Conservation (phyloP, 345 rosid genomes). For the Fremontodendron californicum region DNA sequence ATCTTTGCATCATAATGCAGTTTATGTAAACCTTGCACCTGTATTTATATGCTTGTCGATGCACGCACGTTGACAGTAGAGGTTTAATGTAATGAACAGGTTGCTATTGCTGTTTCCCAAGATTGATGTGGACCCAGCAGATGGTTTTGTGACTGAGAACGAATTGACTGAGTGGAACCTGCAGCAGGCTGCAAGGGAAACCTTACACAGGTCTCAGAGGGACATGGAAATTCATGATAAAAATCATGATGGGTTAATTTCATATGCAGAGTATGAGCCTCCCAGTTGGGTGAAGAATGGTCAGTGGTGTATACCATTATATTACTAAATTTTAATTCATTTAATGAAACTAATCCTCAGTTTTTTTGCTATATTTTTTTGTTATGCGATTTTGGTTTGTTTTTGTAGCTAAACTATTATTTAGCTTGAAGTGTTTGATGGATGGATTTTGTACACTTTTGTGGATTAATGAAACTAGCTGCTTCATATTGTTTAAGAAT, state of each 20-base stretch:
- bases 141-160: slow-evolving; percentile 66
- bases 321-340: not conserved
- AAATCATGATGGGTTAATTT: slow-evolving; percentile 75
- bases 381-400: not conserved
- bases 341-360: not conserved
- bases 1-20: not conserved
- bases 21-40: not conserved
- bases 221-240: slow-evolving; percentile 90
- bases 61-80: not conserved
- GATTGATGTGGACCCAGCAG: slow-evolving; percentile 76
- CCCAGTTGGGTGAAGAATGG: slow-evolving; percentile 87
- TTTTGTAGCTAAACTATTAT: not conserved
- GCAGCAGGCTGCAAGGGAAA: slow-evolving; percentile 70
- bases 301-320: slow-evolving; percentile 13
- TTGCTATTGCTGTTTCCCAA: slow-evolving; percentile 76
- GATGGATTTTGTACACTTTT: not conserved
- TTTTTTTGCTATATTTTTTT: not conserved
- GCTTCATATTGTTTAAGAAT: not conserved
- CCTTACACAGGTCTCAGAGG: slow-evolving; percentile 72
- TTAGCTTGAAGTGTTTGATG: not conserved
- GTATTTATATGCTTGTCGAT: not conserved
- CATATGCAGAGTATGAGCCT: slow-evolving; percentile 84
- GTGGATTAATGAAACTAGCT: not conserved
- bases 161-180: slow-evolving; percentile 88
- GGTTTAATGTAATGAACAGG: slow-evolving; percentile 31